Percentiles rank a stretch among this genome's conserved stretches.
These are phyloP conservation scores for Ammopiptanthus mongolicus DNA, from an alignment of 306 rosid genomes.

Conservation along the genomic window DNA sequence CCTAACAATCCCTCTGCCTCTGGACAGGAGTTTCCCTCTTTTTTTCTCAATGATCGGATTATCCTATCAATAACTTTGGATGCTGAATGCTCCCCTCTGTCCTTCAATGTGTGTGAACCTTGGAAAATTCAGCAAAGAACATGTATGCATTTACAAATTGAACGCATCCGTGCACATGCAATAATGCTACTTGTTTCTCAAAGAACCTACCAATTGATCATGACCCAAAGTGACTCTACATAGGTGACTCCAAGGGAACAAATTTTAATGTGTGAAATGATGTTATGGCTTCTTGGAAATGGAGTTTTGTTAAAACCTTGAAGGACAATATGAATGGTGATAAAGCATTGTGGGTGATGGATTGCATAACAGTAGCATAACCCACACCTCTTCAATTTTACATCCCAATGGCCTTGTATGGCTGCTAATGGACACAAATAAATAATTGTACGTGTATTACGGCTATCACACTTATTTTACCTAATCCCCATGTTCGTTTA, in stretches of 20 bases:
- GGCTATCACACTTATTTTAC: conserved; percentile 1
- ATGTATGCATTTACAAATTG: conserved; percentile 23
- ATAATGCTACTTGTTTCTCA: conserved; percentile 24
- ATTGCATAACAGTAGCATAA: conserved; percentile 35
- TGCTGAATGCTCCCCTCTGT: conserved; percentile 26
- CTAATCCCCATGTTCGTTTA: neutral
- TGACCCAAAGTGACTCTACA: conserved; percentile 16
- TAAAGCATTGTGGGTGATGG: conserved; percentile 28
- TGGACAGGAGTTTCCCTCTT: neutral
- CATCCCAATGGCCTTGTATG: conserved; percentile 46
- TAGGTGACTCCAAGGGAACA: conserved; percentile 28
- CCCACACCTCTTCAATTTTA: conserved; percentile 29
- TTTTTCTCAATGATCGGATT: conserved; percentile 2
- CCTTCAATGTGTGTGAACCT: conserved; percentile 8
- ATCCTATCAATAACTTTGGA: conserved; percentile 53
- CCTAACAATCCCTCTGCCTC: too few species aligned
- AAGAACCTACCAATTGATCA: conserved; percentile 2
- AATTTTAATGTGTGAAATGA: conserved; percentile 21
- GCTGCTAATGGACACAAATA: conserved; percentile 31
- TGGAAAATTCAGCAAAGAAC: conserved; percentile 10
- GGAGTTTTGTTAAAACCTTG: conserved; percentile 50
- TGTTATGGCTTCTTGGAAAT: conserved; percentile 53
- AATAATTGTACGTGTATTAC: conserved; percentile 24
- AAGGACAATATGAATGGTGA: conserved; percentile 43
- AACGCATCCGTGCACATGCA: conserved; percentile 1